A percentile compares a stretch with the other conserved stretches of the same genome.
phyloP scores from a whole-genome alignment of 352 stramenopile species.

The Phytophthora multivora region DNA sequence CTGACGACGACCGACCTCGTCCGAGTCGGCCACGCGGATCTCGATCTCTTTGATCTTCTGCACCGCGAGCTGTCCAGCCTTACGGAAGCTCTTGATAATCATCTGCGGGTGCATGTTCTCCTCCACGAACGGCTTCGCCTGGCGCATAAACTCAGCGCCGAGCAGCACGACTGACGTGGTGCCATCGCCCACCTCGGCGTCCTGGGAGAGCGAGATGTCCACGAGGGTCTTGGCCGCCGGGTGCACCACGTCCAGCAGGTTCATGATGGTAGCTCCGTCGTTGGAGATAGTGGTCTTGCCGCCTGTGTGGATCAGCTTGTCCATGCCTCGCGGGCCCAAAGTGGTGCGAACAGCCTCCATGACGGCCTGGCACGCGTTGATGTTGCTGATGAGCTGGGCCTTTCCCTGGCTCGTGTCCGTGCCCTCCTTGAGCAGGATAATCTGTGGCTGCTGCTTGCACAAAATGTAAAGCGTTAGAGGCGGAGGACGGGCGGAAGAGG shows the following conservation, averaged over 20 bases:
- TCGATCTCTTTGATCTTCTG: conserved; percentile 87
- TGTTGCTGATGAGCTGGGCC: conserved; percentile 94
- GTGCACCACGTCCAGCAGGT: conserved; percentile 98
- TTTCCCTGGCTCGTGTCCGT: conserved; percentile 99
- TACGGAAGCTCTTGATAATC: conserved; percentile 90
- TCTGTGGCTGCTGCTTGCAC: conserved; percentile 90
- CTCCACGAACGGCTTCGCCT: conserved; percentile 98
- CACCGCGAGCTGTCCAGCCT: conserved; percentile 83
- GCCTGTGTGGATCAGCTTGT: conserved; percentile 98
- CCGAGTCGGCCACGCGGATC: conserved; percentile 82
- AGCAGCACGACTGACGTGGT: conserved; percentile 98
- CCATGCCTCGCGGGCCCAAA: conserved; percentile 97
- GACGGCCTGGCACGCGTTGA: conserved; percentile 93
- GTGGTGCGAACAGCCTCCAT: conserved; percentile 98
- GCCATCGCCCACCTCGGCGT: conserved; percentile 90
- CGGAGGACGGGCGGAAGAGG: not conserved
- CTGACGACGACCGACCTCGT: conserved; percentile 76
- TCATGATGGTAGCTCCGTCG: conserved; percentile 99
- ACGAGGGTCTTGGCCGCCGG: conserved; percentile 98
- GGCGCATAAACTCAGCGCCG: conserved; percentile 96
- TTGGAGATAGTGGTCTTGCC: conserved; percentile 98
- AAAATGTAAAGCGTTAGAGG: not conserved
- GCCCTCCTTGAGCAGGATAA: conserved; percentile 99
- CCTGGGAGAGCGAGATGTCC: conserved; percentile 96
- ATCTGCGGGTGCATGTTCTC: conserved; percentile 96